A percentile compares a stretch with the other conserved stretches of the same genome.
Conservation (phyloP, 2,329 filamentous ascomycete species). For the Cyclaneusma minus region DNA sequence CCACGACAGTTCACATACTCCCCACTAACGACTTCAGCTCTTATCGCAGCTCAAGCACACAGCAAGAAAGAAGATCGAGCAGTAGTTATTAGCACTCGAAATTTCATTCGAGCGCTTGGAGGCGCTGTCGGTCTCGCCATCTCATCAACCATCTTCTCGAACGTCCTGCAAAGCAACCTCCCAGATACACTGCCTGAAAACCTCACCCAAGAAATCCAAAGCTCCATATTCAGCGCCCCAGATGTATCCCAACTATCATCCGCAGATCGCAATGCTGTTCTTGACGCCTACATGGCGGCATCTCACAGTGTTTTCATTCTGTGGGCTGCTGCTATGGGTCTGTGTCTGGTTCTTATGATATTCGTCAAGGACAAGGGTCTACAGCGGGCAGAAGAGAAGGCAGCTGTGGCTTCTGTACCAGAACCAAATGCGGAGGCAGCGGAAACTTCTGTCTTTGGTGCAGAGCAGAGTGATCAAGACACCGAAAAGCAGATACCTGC, state of each 20-base stretch:
- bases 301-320: constrained; percentile 39
- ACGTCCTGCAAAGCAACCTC: constrained; percentile 15
- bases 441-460: too few relatives aligned
- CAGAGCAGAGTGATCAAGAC: too few relatives aligned
- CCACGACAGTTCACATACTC: too few relatives aligned
- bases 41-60: constrained; percentile 43
- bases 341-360: constrained; percentile 31
- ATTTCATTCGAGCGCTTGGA: constrained; percentile 44
- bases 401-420: too few relatives aligned
- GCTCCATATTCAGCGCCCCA: constrained; percentile 11
- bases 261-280: constrained; percentile 20
- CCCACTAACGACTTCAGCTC: too few relatives aligned
- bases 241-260: constrained; percentile 7
- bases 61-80: constrained; percentile 39
- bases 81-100: constrained; percentile 44
- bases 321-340: constrained; percentile 35
- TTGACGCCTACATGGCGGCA: constrained; percentile 35
- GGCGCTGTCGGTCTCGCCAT: constrained; percentile 42
- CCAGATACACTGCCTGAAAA: constrained; percentile 7
- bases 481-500: too few relatives aligned
- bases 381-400: constrained; percentile 16
- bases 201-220: constrained; percentile 9
- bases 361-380: constrained; percentile 36
- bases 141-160: constrained; percentile 32
- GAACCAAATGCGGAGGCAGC: too few relatives aligned